phyloP scores from a whole-genome alignment of 148 eudicot genomes.

The Vaccinium corymbosum region DNA sequence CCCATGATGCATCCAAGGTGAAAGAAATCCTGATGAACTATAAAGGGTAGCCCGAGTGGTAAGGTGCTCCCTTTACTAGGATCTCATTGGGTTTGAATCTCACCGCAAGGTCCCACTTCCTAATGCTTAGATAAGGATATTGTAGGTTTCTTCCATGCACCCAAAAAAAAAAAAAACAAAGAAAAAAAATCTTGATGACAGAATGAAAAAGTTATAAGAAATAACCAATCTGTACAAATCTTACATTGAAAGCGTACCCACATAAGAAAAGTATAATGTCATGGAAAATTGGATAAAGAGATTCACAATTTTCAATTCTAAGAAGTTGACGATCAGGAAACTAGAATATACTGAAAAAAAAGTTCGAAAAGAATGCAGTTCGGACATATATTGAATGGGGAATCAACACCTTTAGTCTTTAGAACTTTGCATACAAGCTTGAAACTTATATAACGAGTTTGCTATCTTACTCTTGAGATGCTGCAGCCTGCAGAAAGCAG shows the following conservation, averaged over 20 bases:
- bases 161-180: too few relatives aligned
- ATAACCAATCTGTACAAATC: too few relatives aligned
- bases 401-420: neutral
- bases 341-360: neutral
- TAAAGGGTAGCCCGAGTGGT: neutral
- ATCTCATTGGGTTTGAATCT: neutral
- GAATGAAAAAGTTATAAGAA: too few relatives aligned
- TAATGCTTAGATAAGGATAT: neutral
- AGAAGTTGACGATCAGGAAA: neutral
- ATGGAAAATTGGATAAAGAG: neutral
- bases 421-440: neutral
- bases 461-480: neutral
- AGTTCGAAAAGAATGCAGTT: neutral
- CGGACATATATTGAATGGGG: neutral
- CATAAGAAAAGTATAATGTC: neutral
- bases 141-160: neutral
- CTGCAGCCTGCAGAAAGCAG: neutral
- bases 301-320: neutral
- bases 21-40: neutral
- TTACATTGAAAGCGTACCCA: neutral
- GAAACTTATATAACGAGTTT: neutral
- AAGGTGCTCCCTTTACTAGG: neutral
- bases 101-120: neutral
- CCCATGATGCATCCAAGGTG: neutral
- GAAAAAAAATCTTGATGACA: too few relatives aligned